These are phyloP conservation scores for Glutinoglossum americanum DNA, from an alignment of 495 filamentous ascomycete species.

Conservation along the genomic window DNA sequence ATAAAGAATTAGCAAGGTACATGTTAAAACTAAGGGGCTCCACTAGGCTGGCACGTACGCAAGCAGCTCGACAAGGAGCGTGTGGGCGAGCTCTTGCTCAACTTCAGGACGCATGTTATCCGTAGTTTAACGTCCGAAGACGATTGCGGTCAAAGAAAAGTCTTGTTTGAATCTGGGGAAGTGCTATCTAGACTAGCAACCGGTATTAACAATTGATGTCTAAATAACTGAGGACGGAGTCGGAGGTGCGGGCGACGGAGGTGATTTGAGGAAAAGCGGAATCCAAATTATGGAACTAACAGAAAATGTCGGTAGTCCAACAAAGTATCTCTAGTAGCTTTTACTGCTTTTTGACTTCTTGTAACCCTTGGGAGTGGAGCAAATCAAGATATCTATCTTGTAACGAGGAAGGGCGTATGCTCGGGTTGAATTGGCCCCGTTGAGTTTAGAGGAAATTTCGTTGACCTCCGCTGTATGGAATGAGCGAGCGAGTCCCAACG, in stretches of 20 bases:
- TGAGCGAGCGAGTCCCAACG: slow-evolving; percentile 1
- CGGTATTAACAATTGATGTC: background rate
- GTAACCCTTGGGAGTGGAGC: background rate
- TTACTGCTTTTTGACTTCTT: background rate
- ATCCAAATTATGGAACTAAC: background rate
- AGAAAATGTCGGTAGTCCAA: background rate
- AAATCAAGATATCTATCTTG: background rate
- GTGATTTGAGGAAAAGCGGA: background rate
- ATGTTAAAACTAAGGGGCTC: background rate
- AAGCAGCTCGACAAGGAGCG: slow-evolving; percentile 88
- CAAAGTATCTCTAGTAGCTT: background rate
- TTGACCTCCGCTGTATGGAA: background rate
- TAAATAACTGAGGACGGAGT: background rate
- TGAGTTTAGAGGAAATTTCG: background rate
- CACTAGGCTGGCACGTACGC: slow-evolving; percentile 35
- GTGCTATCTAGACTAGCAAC: background rate
- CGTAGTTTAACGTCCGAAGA: slow-evolving; percentile 7
- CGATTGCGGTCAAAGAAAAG: background rate
- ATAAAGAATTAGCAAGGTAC: background rate
- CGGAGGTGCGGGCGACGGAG: background rate
- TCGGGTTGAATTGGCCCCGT: background rate
- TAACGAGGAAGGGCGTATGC: background rate
- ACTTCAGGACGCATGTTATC: slow-evolving; percentile 85
- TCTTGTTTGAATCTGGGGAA: background rate
- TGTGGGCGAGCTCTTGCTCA: slow-evolving; percentile 96